Conservation (phyloP, 2,329 filamentous ascomycete species). For the Xylaria sp. region DNA sequence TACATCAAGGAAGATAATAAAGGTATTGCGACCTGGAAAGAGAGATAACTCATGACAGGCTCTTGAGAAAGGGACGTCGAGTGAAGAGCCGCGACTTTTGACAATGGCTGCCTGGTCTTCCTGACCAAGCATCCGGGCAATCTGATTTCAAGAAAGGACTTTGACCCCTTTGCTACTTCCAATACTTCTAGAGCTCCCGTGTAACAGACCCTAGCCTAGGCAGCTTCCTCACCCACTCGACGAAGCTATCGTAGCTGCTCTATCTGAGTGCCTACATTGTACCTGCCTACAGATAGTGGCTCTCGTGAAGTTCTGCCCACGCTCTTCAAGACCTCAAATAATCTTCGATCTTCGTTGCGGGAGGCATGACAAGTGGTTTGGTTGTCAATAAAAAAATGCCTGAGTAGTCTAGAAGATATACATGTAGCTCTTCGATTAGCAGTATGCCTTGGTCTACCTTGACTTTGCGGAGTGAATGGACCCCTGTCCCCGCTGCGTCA, state of each 20-base stretch:
- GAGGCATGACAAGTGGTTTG: not conserved
- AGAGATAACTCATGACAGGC: not conserved
- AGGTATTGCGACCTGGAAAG: not conserved
- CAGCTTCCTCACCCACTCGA: not conserved
- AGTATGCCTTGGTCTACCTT: too few relatives aligned
- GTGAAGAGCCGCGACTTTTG: not conserved
- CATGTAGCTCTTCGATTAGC: too few relatives aligned
- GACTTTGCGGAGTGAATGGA: not conserved
- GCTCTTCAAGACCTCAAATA: too few relatives aligned
- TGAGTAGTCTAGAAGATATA: too few relatives aligned
- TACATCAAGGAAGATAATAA: not conserved
- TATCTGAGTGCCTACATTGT: too few relatives aligned
- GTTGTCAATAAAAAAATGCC: too few relatives aligned
- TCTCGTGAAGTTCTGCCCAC: too few relatives aligned
- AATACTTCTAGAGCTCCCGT: not conserved
- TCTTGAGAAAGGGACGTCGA: not conserved
- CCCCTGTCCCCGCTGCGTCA: slow-evolving; percentile 37
- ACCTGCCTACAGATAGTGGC: too few relatives aligned
- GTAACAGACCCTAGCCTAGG: not conserved
- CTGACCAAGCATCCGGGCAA: not conserved
- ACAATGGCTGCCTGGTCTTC: not conserved
- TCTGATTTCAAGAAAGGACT: not conserved
- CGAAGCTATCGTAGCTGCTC: too few relatives aligned
- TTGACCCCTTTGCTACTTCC: not conserved
- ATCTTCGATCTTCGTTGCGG: too few relatives aligned